Evolutionary conservation across 2,329 filamentous ascomycete genomes (phyloP).

Genomic region (Diaporthe sp.): DNA sequence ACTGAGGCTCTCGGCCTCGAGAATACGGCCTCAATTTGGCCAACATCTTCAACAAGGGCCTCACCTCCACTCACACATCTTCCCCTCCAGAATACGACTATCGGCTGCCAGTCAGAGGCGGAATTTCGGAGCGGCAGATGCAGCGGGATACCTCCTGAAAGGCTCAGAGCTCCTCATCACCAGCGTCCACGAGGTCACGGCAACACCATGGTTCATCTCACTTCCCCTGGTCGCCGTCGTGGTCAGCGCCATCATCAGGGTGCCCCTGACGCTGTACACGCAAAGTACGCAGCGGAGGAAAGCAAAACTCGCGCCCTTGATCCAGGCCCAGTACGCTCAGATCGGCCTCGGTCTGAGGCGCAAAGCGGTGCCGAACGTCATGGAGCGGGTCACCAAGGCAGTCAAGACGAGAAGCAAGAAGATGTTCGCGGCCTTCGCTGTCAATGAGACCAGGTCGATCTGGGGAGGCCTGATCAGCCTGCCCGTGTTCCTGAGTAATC

Average conservation of each 20-base stretch:
- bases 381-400: conserved; percentile 49
- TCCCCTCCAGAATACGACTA: background rate
- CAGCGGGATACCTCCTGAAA: conserved; percentile 51
- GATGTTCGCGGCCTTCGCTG: conserved; percentile 34
- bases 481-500: conserved; percentile 64
- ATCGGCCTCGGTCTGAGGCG: conserved; percentile 43
- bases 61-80: background rate
- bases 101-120: conserved; percentile 33
- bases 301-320: conserved; percentile 48
- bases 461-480: conserved; percentile 57
- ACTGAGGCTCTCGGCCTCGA: conserved; percentile 37
- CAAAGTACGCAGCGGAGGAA: conserved; percentile 50
- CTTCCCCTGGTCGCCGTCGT: conserved; percentile 66
- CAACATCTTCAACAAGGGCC: conserved; percentile 29
- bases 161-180: conserved; percentile 59
- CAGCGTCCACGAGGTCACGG: conserved; percentile 57
- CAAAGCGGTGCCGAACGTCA: conserved; percentile 38
- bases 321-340: conserved; percentile 52
- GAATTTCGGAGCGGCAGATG: conserved; percentile 52
- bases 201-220: conserved; percentile 67
- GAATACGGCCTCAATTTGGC: conserved; percentile 22
- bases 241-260: conserved; percentile 60
- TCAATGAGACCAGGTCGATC: conserved; percentile 41
- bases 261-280: conserved; percentile 62
- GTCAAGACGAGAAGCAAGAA: conserved; percentile 42